Percentiles rank a stretch among this genome's conserved stretches.
Evolutionary conservation across 1,284 basidiomycete genomes (phyloP).

Genomic region (Coniferiporia sulphurascens): DNA sequence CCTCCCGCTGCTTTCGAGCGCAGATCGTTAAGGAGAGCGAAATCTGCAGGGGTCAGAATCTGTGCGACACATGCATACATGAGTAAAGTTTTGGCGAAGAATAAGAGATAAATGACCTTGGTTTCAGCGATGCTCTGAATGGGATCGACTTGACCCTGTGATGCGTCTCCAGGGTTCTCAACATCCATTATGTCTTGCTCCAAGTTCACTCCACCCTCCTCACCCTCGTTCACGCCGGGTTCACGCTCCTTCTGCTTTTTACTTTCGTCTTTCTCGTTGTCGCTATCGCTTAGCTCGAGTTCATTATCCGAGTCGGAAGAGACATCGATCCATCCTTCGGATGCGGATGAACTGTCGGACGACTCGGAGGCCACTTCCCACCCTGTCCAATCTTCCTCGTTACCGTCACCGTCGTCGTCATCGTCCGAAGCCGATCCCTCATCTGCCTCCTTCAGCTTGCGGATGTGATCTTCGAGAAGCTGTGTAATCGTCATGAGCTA

Average conservation of each 20-base stretch:
- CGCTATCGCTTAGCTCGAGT: constrained; percentile 81
- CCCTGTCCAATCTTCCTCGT: constrained; percentile 78
- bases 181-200: constrained; percentile 22
- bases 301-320: constrained; percentile 67
- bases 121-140: constrained; percentile 61
- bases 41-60: constrained; percentile 98
- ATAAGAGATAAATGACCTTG: constrained; percentile 44
- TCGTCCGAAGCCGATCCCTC: constrained; percentile 36
- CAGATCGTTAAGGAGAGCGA: constrained; percentile 88
- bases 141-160: constrained; percentile 2
- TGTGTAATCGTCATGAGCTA: constrained; percentile 28
- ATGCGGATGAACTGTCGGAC: constrained; percentile 57
- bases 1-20: constrained; percentile 70
- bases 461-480: constrained; percentile 86
- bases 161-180: background rate
- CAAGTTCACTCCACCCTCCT: constrained; percentile 24
- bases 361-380: constrained; percentile 87
- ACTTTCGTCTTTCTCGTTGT: constrained; percentile 57
- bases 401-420: constrained; percentile 49
- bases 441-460: constrained; percentile 61
- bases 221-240: constrained; percentile 22
- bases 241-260: constrained; percentile 25
- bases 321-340: constrained; percentile 85
- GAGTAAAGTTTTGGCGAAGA: constrained; percentile 7
- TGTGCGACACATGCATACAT: constrained; percentile 28